Conservation (phyloP, 768 basidiomycete genomes). For the Gyrodon lividus region DNA sequence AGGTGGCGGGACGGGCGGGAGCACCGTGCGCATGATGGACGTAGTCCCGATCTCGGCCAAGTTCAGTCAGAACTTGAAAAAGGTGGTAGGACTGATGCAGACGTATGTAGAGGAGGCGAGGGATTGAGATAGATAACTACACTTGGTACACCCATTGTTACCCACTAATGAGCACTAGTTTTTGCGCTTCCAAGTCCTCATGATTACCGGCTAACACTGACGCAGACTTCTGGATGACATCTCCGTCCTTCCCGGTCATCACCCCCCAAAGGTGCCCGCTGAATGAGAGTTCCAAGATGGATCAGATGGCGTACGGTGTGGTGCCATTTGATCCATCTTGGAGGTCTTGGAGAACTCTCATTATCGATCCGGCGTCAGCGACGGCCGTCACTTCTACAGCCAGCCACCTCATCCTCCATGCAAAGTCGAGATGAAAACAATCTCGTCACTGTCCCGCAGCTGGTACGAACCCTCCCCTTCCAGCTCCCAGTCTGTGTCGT, state of each 20-base stretch:
- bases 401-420: conserved; percentile 69
- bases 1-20: conserved; percentile 23
- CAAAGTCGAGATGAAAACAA: conserved; percentile 95
- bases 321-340: background rate
- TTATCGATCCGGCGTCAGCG: background rate
- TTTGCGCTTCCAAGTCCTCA: background rate
- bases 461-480: conserved; percentile 90
- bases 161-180: background rate
- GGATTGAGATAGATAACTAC: background rate
- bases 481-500: conserved; percentile 97
- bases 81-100: conserved; percentile 67
- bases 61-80: conserved; percentile 75
- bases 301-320: too few relatives aligned
- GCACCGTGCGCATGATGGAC: conserved; percentile 48
- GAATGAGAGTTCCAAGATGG: too few relatives aligned
- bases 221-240: too few relatives aligned
- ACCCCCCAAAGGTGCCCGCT: too few relatives aligned
- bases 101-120: conserved; percentile 59
- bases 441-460: conserved; percentile 77
- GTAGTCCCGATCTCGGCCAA: conserved; percentile 87
- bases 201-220: too few relatives aligned
- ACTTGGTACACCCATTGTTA: background rate
- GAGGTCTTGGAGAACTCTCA: background rate
- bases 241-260: too few relatives aligned
- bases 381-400: background rate